phyloP scores from a whole-genome alignment of 306 rosid species.

The Castanea crenata region DNA sequence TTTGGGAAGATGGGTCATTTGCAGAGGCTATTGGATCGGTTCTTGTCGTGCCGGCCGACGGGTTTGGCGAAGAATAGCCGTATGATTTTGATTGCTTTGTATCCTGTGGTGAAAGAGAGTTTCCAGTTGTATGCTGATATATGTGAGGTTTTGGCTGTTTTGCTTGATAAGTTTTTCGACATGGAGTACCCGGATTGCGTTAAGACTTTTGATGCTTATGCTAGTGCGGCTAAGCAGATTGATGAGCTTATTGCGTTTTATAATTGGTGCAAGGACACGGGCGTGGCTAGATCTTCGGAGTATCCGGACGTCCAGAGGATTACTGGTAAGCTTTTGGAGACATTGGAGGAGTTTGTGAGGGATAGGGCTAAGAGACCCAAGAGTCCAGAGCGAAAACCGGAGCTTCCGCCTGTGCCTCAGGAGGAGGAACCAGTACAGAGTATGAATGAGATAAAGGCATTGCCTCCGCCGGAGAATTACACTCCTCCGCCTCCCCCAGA shows the following conservation, averaged over 20 bases:
- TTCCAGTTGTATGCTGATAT: conserved; percentile 88
- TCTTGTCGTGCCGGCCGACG: conserved; percentile 85
- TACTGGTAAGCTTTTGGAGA: conserved; percentile 82
- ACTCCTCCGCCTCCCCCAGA: conserved; percentile 75
- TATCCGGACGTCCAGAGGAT: conserved; percentile 92
- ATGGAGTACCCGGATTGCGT: conserved; percentile 92
- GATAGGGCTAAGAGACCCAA: conserved; percentile 83
- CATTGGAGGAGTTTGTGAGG: conserved; percentile 94
- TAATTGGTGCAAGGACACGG: conserved; percentile 84
- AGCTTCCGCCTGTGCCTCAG: conserved; percentile 42
- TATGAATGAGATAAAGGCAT: conserved; percentile 92
- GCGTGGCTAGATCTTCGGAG: conserved; percentile 87
- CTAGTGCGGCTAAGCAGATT: conserved; percentile 90
- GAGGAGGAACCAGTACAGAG: conserved; percentile 74
- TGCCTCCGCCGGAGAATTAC: conserved; percentile 85
- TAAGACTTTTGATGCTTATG: conserved; percentile 90
- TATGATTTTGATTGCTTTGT: conserved; percentile 80
- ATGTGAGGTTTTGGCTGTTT: conserved; percentile 84
- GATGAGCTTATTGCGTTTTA: conserved; percentile 72
- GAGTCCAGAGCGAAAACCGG: conserved; percentile 81
- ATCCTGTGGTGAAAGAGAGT: conserved; percentile 83
- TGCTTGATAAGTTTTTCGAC: conserved; percentile 91
- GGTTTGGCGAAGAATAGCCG: conserved; percentile 86
- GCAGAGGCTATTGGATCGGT: conserved; percentile 86
- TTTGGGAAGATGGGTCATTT: conserved; percentile 87